Percentiles rank a stretch among this genome's conserved stretches.
phyloP scores from a whole-genome alignment of 768 basidiomycete species.

The Podaxis pistillaris region DNA sequence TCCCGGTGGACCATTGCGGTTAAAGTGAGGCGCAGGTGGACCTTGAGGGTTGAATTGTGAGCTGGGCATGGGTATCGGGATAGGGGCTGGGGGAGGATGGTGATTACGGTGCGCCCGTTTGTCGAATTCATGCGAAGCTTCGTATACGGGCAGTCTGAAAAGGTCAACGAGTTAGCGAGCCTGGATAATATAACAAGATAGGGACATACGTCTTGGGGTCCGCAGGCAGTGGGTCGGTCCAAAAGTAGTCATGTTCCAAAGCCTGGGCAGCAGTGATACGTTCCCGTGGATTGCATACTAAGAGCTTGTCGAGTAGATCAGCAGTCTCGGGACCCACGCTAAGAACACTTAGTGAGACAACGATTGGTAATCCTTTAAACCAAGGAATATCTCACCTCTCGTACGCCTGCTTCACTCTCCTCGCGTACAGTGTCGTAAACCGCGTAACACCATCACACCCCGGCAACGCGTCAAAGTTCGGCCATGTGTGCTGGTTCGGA shows the following conservation, averaged over 20 bases:
- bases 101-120: slow-evolving; percentile 60
- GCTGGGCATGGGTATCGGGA: slow-evolving; percentile 20
- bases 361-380: not conserved
- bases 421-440: slow-evolving; percentile 46
- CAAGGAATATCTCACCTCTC: slow-evolving; percentile 48
- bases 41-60: slow-evolving; percentile 27
- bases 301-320: slow-evolving; percentile 79
- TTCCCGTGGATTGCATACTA: slow-evolving; percentile 80
- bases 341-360: slow-evolving; percentile 11
- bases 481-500: slow-evolving; percentile 81
- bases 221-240: slow-evolving; percentile 85
- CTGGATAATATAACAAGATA: not conserved
- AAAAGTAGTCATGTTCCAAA: slow-evolving; percentile 92
- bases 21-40: slow-evolving; percentile 13
- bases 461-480: slow-evolving; percentile 69
- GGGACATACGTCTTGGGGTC: slow-evolving; percentile 72
- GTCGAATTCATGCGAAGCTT: slow-evolving; percentile 83
- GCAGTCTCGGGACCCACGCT: slow-evolving; percentile 73
- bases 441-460: slow-evolving; percentile 79
- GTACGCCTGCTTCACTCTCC: slow-evolving; percentile 57
- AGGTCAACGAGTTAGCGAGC: slow-evolving; percentile 2
- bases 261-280: slow-evolving; percentile 85
- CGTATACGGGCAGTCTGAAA: slow-evolving; percentile 67
- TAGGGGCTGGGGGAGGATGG: slow-evolving; percentile 29
- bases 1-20: slow-evolving; percentile 26